phyloP scores from a whole-genome alignment of 768 basidiomycete species.

The Lactarius hengduanensis region DNA sequence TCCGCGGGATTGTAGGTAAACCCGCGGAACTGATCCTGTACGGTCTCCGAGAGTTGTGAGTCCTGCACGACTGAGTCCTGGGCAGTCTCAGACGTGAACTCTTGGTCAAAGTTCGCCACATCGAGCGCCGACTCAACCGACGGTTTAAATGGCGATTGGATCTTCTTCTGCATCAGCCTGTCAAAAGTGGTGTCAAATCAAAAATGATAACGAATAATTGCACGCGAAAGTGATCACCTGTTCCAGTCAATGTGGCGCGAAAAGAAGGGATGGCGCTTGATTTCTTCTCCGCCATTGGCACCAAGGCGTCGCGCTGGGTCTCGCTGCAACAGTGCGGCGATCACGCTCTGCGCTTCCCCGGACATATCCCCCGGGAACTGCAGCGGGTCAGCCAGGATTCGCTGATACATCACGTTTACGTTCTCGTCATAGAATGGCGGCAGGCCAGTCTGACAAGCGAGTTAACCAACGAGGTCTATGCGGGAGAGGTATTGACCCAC shows the following conservation, averaged over 20 bases:
- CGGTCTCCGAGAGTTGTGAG: slow-evolving; percentile 88
- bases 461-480: slow-evolving; percentile 18
- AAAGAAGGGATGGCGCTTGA: slow-evolving; percentile 95
- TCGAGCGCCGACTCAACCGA: slow-evolving; percentile 94
- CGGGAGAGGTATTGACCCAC: slow-evolving; percentile 38
- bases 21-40: slow-evolving; percentile 93
- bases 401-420: slow-evolving; percentile 96
- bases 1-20: slow-evolving; percentile 88
- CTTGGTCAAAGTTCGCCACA: slow-evolving; percentile 95
- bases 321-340: slow-evolving; percentile 83
- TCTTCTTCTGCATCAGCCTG: slow-evolving; percentile 87
- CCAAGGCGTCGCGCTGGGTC: slow-evolving; percentile 87
- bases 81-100: slow-evolving; percentile 94
- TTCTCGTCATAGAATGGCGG: slow-evolving; percentile 99
- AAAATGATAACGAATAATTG: background rate
- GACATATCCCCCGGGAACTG: slow-evolving; percentile 89
- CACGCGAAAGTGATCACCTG: slow-evolving; percentile 42
- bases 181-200: background rate
- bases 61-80: slow-evolving; percentile 96
- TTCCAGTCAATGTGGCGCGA: slow-evolving; percentile 92
- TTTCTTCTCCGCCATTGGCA: slow-evolving; percentile 92
- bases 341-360: slow-evolving; percentile 83
- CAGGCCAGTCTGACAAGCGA: slow-evolving; percentile 71
- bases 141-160: slow-evolving; percentile 97
- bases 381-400: slow-evolving; percentile 91